These are phyloP conservation scores for Sporodiniella umbellata DNA, from an alignment of 371 early-diverging fungal genomes.

Conservation along the genomic window DNA sequence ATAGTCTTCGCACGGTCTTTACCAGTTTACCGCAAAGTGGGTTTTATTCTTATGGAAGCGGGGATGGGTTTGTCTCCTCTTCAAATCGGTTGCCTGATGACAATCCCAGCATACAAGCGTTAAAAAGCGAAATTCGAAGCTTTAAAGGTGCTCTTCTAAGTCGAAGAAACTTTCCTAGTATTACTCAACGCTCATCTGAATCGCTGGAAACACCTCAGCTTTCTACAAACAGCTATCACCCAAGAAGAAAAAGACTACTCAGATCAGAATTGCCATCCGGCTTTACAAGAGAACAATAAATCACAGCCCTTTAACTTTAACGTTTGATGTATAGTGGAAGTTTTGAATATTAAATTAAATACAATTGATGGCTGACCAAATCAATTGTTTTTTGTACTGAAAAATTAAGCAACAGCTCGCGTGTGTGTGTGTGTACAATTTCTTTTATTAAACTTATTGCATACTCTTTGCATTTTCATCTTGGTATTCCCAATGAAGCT, in stretches of 20 bases:
- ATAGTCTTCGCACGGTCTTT: not conserved
- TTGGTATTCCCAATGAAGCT: constrained; percentile 80
- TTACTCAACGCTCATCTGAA: not conserved
- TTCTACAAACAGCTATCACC: constrained; percentile 4
- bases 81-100: constrained; percentile 5
- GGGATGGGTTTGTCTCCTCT: constrained; percentile 5
- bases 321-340: no score
- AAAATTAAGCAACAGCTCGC: no score
- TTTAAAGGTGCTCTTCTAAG: constrained; percentile 26
- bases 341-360: no score
- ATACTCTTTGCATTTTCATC: constrained; percentile 39
- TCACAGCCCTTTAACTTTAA: no score
- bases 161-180: constrained; percentile 26
- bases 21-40: not conserved
- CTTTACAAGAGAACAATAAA: no score
- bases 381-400: no score
- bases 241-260: constrained; percentile 9
- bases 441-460: not conserved
- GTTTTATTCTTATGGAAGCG: not conserved
- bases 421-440: no score
- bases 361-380: no score
- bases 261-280: constrained; percentile 6
- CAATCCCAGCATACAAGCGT: constrained; percentile 8
- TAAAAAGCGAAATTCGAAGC: constrained; percentile 31
- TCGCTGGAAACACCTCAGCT: not conserved